Evolutionary conservation across 169 alveolate species (phyloP).

Genomic region (Plasmodium gonderi): DNA sequence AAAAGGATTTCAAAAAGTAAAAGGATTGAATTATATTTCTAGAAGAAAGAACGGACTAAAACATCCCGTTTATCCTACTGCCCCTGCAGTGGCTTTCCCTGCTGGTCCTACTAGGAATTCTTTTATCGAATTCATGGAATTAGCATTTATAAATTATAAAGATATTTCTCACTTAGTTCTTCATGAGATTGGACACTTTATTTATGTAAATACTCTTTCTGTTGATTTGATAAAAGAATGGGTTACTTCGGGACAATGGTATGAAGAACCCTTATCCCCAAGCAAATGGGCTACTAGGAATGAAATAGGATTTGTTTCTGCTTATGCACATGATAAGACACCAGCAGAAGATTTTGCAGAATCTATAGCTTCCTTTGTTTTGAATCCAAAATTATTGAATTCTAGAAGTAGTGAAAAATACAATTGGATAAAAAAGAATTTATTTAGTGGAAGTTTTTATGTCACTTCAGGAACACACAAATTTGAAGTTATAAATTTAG

Average conservation of each 20-base stretch:
- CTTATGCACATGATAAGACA: slow-evolving; percentile 85
- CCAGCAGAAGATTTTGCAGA: slow-evolving; percentile 86
- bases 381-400: slow-evolving; percentile 78
- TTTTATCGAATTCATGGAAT: slow-evolving; percentile 86
- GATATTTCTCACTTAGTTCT: slow-evolving; percentile 80
- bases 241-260: slow-evolving; percentile 82
- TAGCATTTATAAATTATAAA: slow-evolving; percentile 80
- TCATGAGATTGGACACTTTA: slow-evolving; percentile 85
- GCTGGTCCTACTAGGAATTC: slow-evolving; percentile 79
- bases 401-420: slow-evolving; percentile 76
- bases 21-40: slow-evolving; percentile 79
- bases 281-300: slow-evolving; percentile 83
- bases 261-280: slow-evolving; percentile 80
- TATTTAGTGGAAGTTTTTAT: slow-evolving; percentile 83
- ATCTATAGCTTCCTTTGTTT: slow-evolving; percentile 80
- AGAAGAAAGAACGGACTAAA: slow-evolving; percentile 83
- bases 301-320: slow-evolving; percentile 82
- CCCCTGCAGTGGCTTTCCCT: slow-evolving; percentile 88
- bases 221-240: slow-evolving; percentile 74
- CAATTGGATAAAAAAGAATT: slow-evolving; percentile 74
- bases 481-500: slow-evolving; percentile 83
- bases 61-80: slow-evolving; percentile 86
- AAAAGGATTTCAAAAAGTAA: slow-evolving; percentile 82
- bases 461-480: slow-evolving; percentile 81
- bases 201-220: slow-evolving; percentile 73